Evolutionary conservation across 768 basidiomycete genomes (phyloP).

Genomic region (Lactifluus volemus): DNA sequence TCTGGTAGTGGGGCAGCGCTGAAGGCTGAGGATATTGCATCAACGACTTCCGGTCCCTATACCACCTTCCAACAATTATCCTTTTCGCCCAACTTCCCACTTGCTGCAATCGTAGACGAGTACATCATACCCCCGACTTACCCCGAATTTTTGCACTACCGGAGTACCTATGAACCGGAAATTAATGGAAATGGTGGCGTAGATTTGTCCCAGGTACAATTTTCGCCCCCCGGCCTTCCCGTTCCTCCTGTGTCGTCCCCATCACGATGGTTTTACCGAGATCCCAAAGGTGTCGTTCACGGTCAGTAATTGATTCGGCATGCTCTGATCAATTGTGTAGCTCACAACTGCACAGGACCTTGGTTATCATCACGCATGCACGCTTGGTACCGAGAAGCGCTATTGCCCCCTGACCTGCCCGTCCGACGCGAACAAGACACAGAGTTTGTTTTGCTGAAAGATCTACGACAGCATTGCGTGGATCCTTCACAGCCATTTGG

Average conservation of each 20-base stretch:
- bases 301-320: slow-evolving; percentile 37
- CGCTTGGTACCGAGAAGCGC: slow-evolving; percentile 78
- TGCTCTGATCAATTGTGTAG: background rate
- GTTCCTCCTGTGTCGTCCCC: slow-evolving; percentile 60
- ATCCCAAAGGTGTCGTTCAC: slow-evolving; percentile 73
- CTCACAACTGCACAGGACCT: slow-evolving; percentile 43
- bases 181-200: slow-evolving; percentile 32
- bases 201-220: slow-evolving; percentile 54
- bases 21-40: slow-evolving; percentile 56
- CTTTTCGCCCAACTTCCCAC: slow-evolving; percentile 82
- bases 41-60: slow-evolving; percentile 70
- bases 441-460: slow-evolving; percentile 59
- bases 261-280: slow-evolving; percentile 74
- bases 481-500: slow-evolving; percentile 78
- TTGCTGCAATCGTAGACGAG: slow-evolving; percentile 81
- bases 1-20: slow-evolving; percentile 26
- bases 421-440: slow-evolving; percentile 68
- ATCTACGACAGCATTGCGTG: slow-evolving; percentile 66
- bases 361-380: slow-evolving; percentile 89
- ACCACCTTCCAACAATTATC: slow-evolving; percentile 87
- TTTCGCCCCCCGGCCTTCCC: slow-evolving; percentile 73
- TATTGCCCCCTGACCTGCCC: slow-evolving; percentile 75
- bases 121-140: slow-evolving; percentile 92
- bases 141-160: slow-evolving; percentile 64
- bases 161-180: slow-evolving; percentile 53